Evolutionary conservation across 2,329 filamentous ascomycete species (phyloP), one percentile per base, ranked within the genome.

Genomic region (Pseudopithomyces maydicus): DNA sequence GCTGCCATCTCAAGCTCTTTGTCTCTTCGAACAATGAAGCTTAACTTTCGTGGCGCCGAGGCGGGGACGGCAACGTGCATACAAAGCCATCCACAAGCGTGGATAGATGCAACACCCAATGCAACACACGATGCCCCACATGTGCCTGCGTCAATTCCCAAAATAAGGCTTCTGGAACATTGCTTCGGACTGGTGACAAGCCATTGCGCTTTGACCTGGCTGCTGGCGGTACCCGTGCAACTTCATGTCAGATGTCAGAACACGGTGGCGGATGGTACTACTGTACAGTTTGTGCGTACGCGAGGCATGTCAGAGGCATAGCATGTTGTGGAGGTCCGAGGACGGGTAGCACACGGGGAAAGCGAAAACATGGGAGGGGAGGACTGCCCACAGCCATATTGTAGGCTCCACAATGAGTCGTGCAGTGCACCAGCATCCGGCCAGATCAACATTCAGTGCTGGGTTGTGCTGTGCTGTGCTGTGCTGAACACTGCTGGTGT

Each of bases 161-260:
- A 50, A 44, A 50, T 50, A 44, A 46, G 32, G 47, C 54, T 47
- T 52, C 42, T 56, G 48, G 47, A 45, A 56, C 54, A 38, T 41
- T 33, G 46, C 33, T 26, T n/a, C 14, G 41, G 26, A 39, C 32
- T 26, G 45, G 36, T 41, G 46, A 50, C 38, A 47, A 50, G 51
- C 44, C 43, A 48, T 45, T 23, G 38, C 39, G 45, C 29, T 50
- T 50, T 50, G 38, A 17, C 22, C 36, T 11, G 10, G 17, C 5
- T 29, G 48, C 36, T 42, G 47, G 47, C 47, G 23, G 33, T 15
- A 32, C 20, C 47, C 29, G 50, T 38, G 50, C 49, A 29, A 52
- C 42, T 51, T 23, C 48, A 42, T 12, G 36, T 51, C 48, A 41
- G n/a, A 42, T 29, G 43, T 39, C 52, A 54, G 26, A 54, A 44